A percentile compares a stretch with the other conserved stretches of the same genome.
Evolutionary conservation across 2,329 filamentous ascomycete genomes (phyloP).

Genomic region (Aspergillus sp.): DNA sequence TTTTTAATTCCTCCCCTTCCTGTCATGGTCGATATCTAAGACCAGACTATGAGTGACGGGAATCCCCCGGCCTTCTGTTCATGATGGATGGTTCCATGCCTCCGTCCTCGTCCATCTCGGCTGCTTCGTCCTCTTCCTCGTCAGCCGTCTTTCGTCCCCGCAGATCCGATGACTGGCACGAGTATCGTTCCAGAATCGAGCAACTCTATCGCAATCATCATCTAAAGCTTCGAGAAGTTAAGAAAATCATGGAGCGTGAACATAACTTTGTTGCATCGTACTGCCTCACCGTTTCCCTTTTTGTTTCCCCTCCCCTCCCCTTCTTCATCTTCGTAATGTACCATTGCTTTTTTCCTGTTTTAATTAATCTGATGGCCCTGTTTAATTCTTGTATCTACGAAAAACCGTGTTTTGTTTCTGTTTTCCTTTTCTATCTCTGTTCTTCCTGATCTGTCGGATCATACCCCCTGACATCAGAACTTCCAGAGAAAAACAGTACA

Average conservation of each 20-base stretch:
- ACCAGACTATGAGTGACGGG: slow-evolving; percentile 15
- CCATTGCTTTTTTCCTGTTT: neutral
- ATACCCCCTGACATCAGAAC: slow-evolving; percentile 12
- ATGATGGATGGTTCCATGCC: slow-evolving; percentile 21
- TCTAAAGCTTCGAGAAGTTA: slow-evolving; percentile 31
- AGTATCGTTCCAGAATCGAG: slow-evolving; percentile 31
- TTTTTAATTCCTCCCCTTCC: neutral
- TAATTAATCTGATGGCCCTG: no score
- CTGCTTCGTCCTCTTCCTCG: slow-evolving; percentile 12
- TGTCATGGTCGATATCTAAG: neutral
- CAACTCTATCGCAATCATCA: slow-evolving; percentile 31
- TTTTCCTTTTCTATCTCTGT: slow-evolving; percentile 1
- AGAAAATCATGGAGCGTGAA: slow-evolving; percentile 31
- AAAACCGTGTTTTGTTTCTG: no score
- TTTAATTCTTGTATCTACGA: no score
- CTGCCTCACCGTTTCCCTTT: slow-evolving; percentile 4
- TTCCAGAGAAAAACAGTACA: slow-evolving; percentile 34
- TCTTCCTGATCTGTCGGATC: slow-evolving; percentile 2
- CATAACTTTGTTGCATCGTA: slow-evolving; percentile 34
- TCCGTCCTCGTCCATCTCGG: slow-evolving; percentile 13
- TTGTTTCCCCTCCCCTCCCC: slow-evolving; percentile 1
- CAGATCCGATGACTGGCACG: slow-evolving; percentile 33
- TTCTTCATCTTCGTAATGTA: neutral
- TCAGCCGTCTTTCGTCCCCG: slow-evolving; percentile 27
- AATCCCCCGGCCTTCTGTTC: slow-evolving; percentile 6